Evolutionary conservation across 768 basidiomycete species (phyloP).

Genomic region (Amanita pallidorosea): DNA sequence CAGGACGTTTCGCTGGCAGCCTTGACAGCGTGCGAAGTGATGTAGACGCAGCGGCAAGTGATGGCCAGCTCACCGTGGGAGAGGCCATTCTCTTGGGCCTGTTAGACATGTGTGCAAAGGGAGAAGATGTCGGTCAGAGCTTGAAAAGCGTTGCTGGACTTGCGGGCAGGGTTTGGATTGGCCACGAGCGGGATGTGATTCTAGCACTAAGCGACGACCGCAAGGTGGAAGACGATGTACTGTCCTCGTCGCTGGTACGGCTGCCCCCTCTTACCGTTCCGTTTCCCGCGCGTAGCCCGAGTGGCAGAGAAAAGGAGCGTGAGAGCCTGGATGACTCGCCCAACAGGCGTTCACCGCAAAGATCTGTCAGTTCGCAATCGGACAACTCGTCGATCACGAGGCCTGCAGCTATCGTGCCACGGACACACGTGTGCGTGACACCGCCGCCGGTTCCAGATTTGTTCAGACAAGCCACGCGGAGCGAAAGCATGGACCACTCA

Average conservation of each 20-base stretch:
- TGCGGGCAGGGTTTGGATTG: constrained; percentile 2
- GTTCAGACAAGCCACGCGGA: neutral
- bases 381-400: neutral
- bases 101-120: constrained; percentile 12
- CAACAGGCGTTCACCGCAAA: neutral
- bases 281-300: neutral
- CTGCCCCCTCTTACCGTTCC: neutral
- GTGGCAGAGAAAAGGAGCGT: constrained; percentile 2
- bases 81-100: constrained; percentile 19
- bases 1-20: neutral
- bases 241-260: neutral
- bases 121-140: constrained; percentile 2
- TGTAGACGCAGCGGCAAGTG: neutral
- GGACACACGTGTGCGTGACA: neutral
- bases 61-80: constrained; percentile 11
- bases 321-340: neutral
- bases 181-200: neutral
- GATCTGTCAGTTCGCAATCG: neutral
- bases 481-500: neutral
- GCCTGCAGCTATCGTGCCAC: neutral
- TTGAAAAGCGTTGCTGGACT: constrained; percentile 1
- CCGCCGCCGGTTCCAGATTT: neutral
- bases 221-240: neutral
- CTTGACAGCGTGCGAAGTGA: neutral
- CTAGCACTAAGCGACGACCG: neutral